Base-by-base conservation (phyloP, 805 yeast species). In the Saturnispora diversa region DNA sequence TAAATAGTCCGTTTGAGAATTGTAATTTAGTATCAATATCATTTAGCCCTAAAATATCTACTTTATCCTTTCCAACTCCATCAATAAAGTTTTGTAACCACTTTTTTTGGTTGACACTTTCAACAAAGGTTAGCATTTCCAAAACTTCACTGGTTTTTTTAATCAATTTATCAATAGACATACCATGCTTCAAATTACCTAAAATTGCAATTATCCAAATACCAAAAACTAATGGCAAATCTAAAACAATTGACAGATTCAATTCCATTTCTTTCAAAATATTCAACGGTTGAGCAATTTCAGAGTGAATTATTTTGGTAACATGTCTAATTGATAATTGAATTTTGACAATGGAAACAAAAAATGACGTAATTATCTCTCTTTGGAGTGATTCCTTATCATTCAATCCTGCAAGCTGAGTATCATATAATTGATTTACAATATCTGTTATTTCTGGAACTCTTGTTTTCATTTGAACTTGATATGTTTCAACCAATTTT, bases 161-260 rank as follows among this genome's bases (percentile, higher is more conserved):
- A 12, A 50, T 54, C 40, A 45, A 58, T 60, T 31, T 72, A 44
- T n/a, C 69, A 63, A 54, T 58, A 50, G 63, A 55, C 37, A 52
- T 44, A 3, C 57, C 55, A 83, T 86, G 80, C 48, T 73, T 74
- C 35, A 63, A 60, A 48, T 81, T 73, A 37, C 85, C 64, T 37
- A 80, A 61, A 33, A 63, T 66, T 47, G 83, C 88, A 35, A 82
- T 68, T 3, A 80, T 46, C 56, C 75, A 70, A n/a, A 80, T 63
- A 1, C 92, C 92, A 54, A 82, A 80, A 1, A 82, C 58, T 10
- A 82, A 54, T 0, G 94, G 94, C 21, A 84, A 53, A 54, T 84
- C 92, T 11, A 74, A 66, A 1, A 80, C 74, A 10, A 54, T 46
- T 10, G 62, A 58, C 11, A 61, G 41, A 19, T 50, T 55, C 8